Conservation (phyloP, 345 rosid species). For the Brassica cretica region DNA sequence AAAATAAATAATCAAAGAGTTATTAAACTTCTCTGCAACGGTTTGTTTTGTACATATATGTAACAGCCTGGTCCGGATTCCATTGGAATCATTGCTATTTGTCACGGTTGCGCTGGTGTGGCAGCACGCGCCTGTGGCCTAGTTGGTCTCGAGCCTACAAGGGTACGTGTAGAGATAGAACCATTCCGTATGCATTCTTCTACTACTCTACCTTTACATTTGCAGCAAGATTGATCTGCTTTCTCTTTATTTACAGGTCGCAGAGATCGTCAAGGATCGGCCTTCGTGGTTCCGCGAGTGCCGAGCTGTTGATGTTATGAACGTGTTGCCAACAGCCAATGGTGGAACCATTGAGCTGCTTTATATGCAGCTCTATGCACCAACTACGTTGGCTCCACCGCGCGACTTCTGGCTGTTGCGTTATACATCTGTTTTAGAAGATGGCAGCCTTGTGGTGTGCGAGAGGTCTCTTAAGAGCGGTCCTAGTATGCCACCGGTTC, state of each 20-base stretch:
- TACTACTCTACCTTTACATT: neutral
- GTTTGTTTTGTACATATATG: neutral
- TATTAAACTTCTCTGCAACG: neutral
- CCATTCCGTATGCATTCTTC: neutral
- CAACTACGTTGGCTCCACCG: conserved; percentile 96
- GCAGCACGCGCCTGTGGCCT: conserved; percentile 99
- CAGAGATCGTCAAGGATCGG: conserved; percentile 99
- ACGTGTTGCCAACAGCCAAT: conserved; percentile 95
- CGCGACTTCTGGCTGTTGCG: conserved; percentile 99
- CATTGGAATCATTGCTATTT: conserved; percentile 99
- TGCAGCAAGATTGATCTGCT: neutral
- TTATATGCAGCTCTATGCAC: conserved; percentile 98
- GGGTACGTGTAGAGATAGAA: conserved; percentile 57
- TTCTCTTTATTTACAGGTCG: conserved; percentile 54
- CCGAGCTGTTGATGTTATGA: conserved; percentile 96
- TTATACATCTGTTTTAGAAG: conserved; percentile 93
- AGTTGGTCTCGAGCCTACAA: conserved; percentile 98
- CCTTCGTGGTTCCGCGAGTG: conserved; percentile 99
- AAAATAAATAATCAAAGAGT: neutral
- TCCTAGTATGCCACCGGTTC: conserved; percentile 93
- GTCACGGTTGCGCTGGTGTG: conserved; percentile 99
- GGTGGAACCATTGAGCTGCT: conserved; percentile 99
- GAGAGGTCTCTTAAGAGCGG: conserved; percentile 97
- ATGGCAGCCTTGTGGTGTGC: conserved; percentile 99
- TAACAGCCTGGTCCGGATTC: conserved; percentile 99